Base-by-base conservation (phyloP, 257 asterid species). In the Cynanchum wilfordii region DNA sequence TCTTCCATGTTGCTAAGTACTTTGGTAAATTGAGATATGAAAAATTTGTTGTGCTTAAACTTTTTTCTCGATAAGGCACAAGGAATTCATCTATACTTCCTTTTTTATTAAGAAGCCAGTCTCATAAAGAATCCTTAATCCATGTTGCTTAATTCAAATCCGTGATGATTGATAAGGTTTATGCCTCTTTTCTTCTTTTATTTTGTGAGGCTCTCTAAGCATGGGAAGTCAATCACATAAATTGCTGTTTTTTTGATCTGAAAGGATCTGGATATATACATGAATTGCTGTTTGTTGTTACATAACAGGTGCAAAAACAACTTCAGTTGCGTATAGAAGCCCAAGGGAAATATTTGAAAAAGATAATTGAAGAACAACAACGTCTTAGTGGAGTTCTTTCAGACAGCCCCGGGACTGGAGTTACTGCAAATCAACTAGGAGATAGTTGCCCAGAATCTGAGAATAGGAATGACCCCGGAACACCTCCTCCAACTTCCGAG, bases 341-440 rank as follows among this genome's bases (percentile, higher is more conserved):
- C 79, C 99, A 95, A 76, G 98, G 98, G 56, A 92, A 92, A 81
- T 95, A 95, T 84, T 79, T 95, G 75, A 92, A 95, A 84, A 95
- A 95, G 87, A 95, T 95, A 69, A 86, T 92, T 7, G 99, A 95
- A 86, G 99, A 95, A 75, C 98, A 92, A 77, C 97, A 92, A 65
- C 90, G 97, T 69, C 79, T 87, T 42, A 83, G 86, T 76, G 96
- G 96, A 79, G 96, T 81, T 74, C 88, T 87, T 72, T 68, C 97
- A 58, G 97, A 86, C 66, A 81, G 78, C 25, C 97, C 93, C 6
- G 85, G 71, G 47, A 70, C 86, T 9, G 90, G 83, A 63, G 79
- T 73, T 60, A 64, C 84, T 24, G 88, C 87, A 65, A 85, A 84
- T 30, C 80, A 78, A 63, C 72, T 79, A 30, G 84, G 80, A 29